Conservation (phyloP, 2,329 filamentous ascomycete species). For the Thielaviopsis ethacetica region DNA sequence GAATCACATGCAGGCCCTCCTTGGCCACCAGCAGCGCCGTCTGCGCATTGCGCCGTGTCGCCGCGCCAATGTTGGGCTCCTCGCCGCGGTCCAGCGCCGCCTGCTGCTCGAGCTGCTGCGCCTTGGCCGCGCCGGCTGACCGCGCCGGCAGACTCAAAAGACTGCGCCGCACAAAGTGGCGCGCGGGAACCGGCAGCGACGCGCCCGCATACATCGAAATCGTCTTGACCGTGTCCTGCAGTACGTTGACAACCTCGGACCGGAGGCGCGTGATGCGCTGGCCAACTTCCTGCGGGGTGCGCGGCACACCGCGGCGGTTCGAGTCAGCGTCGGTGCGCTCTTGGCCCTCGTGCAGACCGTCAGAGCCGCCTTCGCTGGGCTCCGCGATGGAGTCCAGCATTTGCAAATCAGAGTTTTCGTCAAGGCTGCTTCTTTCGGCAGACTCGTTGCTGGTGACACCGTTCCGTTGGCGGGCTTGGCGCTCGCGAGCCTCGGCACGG, state of each 20-base stretch:
- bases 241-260: slow-evolving; percentile 56
- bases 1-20: slow-evolving; percentile 88
- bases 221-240: slow-evolving; percentile 67
- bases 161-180: slow-evolving; percentile 66
- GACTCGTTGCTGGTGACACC: slow-evolving; percentile 3
- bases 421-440: slow-evolving; percentile 6
- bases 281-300: slow-evolving; percentile 25
- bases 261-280: slow-evolving; percentile 52
- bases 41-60: slow-evolving; percentile 40
- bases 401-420: slow-evolving; percentile 12
- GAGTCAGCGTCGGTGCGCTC: neutral
- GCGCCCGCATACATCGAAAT: slow-evolving; percentile 87
- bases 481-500: slow-evolving; percentile 20
- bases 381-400: slow-evolving; percentile 17
- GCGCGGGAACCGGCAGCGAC: slow-evolving; percentile 75
- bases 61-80: slow-evolving; percentile 6
- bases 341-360: neutral
- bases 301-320: neutral
- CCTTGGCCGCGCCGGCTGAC: slow-evolving; percentile 51
- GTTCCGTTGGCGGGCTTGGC: slow-evolving; percentile 3
- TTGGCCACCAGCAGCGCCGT: slow-evolving; percentile 72
- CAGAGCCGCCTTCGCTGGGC: slow-evolving; percentile 11
- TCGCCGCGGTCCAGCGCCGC: slow-evolving; percentile 9
- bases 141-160: slow-evolving; percentile 71
- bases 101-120: slow-evolving; percentile 5